Percentiles rank a stretch among this genome's conserved stretches.
Conservation (phyloP, 2,329 filamentous ascomycete species). For the Celoporthe dispersa region DNA sequence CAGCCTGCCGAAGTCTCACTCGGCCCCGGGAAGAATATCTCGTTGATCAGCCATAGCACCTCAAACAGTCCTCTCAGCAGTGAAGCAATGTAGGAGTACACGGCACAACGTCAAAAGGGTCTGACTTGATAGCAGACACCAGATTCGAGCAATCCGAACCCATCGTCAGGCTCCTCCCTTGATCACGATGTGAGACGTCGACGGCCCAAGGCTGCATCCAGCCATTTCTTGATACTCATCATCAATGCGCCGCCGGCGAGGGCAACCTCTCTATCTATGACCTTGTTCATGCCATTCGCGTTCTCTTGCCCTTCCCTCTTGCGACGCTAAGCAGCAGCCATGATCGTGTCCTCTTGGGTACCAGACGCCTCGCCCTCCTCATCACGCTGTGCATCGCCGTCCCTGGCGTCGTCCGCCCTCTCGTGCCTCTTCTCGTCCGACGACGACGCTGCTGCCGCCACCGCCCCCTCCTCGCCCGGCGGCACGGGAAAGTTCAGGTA, state of each 20-base stretch:
- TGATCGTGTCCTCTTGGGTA: constrained; percentile 29
- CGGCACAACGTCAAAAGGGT: too few relatives aligned
- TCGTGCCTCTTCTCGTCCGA: constrained; percentile 40
- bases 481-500: constrained; percentile 71
- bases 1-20: not conserved
- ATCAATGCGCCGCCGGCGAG: not conserved
- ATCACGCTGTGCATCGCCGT: constrained; percentile 35
- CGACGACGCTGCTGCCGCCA: constrained; percentile 29
- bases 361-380: constrained; percentile 21
- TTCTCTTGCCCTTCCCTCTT: too few relatives aligned
- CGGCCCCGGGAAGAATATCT: not conserved
- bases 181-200: not conserved
- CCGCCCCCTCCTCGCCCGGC: constrained; percentile 40
- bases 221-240: not conserved
- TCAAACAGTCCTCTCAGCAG: not conserved
- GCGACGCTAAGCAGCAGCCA: constrained; percentile 15
- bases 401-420: constrained; percentile 38
- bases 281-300: not conserved
- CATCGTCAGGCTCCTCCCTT: not conserved
- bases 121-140: too few relatives aligned
- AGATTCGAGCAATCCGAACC: not conserved
- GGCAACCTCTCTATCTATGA: not conserved
- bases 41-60: not conserved
- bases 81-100: not conserved
- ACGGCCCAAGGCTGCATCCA: not conserved